Conservation (phyloP, 495 filamentous ascomycete species). For the Hyaloscypha variabilis region DNA sequence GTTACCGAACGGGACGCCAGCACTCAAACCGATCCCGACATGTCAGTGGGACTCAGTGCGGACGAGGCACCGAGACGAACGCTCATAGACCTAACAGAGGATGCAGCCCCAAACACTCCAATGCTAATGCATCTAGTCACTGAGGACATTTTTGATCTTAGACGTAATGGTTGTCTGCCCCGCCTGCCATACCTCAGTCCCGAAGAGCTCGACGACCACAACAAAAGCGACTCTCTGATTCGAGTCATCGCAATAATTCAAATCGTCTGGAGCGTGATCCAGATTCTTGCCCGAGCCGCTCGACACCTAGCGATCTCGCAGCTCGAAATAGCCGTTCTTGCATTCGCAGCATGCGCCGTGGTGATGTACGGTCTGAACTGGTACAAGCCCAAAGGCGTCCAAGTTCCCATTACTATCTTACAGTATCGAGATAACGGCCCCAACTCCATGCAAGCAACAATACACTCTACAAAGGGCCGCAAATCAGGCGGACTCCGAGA, state of each 20-base stretch:
- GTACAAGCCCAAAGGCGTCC: neutral
- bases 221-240: neutral
- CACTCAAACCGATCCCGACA: too few species aligned
- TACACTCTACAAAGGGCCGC: neutral
- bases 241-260: neutral
- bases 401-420: neutral
- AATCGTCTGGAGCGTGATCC: neutral
- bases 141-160: too few species aligned
- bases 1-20: too few species aligned
- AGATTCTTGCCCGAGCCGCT: neutral
- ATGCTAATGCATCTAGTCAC: too few species aligned
- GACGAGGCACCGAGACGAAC: too few species aligned
- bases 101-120: too few species aligned
- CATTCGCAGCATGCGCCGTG: constrained; percentile 1
- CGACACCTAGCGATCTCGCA: constrained; percentile 3
- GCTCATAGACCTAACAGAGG: too few species aligned
- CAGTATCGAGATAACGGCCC: neutral
- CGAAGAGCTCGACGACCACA: too few species aligned
- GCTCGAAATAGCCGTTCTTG: constrained; percentile 6
- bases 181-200: too few species aligned
- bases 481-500: too few species aligned
- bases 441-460: neutral
- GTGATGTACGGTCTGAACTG: neutral
- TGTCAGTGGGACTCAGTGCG: too few species aligned
- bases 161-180: too few species aligned